Evolutionary conservation across 371 early-diverging fungal genomes (phyloP).

Genomic region (Mucor lusitanicus): DNA sequence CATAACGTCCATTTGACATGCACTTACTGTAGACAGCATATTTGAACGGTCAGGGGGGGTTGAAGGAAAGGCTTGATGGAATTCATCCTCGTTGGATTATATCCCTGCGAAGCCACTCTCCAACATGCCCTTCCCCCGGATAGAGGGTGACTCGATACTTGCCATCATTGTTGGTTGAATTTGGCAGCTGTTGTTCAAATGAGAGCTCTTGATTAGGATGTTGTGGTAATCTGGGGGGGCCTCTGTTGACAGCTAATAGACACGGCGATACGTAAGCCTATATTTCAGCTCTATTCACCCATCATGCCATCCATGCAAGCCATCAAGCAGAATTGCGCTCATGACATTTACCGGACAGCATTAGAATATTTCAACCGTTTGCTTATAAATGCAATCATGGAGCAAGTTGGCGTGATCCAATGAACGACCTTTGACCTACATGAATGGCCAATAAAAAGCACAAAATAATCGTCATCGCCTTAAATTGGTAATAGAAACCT

Average conservation of each 20-base stretch:
- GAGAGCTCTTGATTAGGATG: background rate
- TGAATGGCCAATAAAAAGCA: constrained; percentile 7
- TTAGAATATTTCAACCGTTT: background rate
- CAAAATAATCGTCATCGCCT: constrained; percentile 22
- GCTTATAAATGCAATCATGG: background rate
- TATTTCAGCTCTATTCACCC: background rate
- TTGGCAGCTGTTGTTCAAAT: constrained; percentile 1
- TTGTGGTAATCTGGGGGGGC: background rate
- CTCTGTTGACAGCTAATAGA: no score
- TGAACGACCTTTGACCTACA: background rate
- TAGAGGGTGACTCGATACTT: constrained; percentile 7
- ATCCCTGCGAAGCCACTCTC: constrained; percentile 16
- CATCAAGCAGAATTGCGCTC: background rate
- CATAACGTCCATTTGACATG: background rate
- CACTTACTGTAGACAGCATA: constrained; percentile 13
- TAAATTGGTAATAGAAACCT: constrained; percentile 2
- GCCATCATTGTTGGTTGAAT: background rate
- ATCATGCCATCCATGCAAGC: background rate
- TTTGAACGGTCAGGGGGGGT: constrained; percentile 7
- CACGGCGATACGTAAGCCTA: no score
- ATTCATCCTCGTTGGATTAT: background rate
- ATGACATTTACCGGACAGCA: background rate
- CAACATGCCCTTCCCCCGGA: constrained; percentile 4
- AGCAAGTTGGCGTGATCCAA: background rate
- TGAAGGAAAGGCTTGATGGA: background rate